Evolutionary conservation across 2,329 filamentous ascomycete species (phyloP).

Genomic region (Fusarium luffae): DNA sequence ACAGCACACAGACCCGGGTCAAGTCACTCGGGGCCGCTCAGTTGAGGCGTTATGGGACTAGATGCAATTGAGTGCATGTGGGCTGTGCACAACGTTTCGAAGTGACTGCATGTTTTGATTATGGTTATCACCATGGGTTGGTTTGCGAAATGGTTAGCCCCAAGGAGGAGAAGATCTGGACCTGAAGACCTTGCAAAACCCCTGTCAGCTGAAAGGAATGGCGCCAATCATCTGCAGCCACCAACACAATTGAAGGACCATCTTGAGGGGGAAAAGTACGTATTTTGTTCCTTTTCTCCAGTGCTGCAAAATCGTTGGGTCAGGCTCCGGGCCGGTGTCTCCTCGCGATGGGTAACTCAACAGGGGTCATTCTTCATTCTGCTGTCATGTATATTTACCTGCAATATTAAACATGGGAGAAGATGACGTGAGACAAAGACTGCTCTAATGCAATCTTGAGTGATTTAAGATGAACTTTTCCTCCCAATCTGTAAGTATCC

Average conservation of each 20-base stretch:
- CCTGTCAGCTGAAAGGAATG: conserved; percentile 21
- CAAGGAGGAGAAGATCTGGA: neutral
- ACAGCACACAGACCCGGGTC: neutral
- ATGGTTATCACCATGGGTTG: neutral
- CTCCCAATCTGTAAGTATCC: neutral
- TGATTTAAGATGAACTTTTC: conserved; percentile 4
- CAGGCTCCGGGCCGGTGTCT: neutral
- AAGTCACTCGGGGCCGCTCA: conserved; percentile 9
- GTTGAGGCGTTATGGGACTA: conserved; percentile 19
- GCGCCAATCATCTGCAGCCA: conserved; percentile 25
- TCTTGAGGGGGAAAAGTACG: neutral
- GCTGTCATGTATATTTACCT: conserved; percentile 3
- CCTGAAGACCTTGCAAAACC: conserved; percentile 3
- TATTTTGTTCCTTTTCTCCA: neutral
- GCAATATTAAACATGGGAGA: neutral
- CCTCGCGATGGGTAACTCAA: neutral
- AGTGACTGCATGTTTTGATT: neutral
- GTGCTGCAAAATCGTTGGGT: neutral
- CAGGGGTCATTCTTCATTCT: neutral
- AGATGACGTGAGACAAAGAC: conserved; percentile 23
- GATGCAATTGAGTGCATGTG: conserved; percentile 6
- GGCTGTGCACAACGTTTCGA: conserved; percentile 24
- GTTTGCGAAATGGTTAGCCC: neutral
- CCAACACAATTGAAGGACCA: neutral
- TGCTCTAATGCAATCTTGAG: conserved; percentile 15